Base-by-base conservation (phyloP, 768 basidiomycete species). In the Phylloporus scabripes region DNA sequence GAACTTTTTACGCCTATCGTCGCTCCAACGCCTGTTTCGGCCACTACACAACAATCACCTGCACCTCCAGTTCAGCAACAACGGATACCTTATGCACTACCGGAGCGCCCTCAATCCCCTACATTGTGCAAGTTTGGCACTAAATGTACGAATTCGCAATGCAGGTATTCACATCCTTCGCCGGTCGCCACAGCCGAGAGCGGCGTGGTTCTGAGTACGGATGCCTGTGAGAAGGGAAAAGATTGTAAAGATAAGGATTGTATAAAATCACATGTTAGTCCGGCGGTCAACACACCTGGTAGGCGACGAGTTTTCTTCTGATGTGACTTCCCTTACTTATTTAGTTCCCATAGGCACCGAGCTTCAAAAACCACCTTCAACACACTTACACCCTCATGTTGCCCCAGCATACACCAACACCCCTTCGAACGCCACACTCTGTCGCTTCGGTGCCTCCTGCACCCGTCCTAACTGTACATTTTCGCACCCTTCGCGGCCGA, bases 131-230 rank as follows among this genome's bases (percentile, higher is more conserved):
- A 96, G 70, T 98, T 88, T 56, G 83, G 79, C 10, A 75, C 85
- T 20, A 95, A 93, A 57, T 99, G 96, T 69, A 87, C 85, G 42
- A 95, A 97, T 65, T 75, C 87, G 0, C 75, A 84, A 40, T 99
- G 96, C 67, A 77, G 87, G 15, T 98, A 82, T 67, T 91, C 92
- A 8, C 96, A 99, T 66, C 94, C 96, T 5, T 92, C 89, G 8
- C 96, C 96, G n/a, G 91, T 93, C 3, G 94, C 96, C 6, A 96
- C 95, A 15, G 77, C 87, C 28, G 92, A 95, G 70, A 93, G 88
- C 59, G 96, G 94, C 8, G 79, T 99, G 54, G 96, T 98, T 1
- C 74, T 99, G 48, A 95, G 89, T 59, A 92, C 89, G 49, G 95
- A 98, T 49, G 75, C 91, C 17, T 99, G 96, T 67, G 89, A 93